Base-by-base conservation (phyloP, 139 green algal genomes). In the Pycnococcus provasolii region DNA sequence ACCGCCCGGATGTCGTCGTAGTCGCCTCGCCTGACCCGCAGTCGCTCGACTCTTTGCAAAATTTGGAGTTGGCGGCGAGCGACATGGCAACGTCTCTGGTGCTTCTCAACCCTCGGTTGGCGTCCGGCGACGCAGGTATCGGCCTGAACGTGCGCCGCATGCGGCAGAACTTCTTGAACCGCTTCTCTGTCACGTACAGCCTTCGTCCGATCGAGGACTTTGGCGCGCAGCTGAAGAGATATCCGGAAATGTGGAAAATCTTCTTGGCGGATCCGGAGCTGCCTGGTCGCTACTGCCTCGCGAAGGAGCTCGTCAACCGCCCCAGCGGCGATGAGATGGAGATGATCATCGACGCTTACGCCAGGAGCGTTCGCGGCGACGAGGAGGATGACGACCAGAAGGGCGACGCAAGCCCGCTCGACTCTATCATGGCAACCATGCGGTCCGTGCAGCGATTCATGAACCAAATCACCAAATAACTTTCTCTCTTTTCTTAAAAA, bases 71-170 rank as follows among this genome's bases (percentile, higher is more conserved):
- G 39, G 37, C 8, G 42, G 58, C 47, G 9, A 65, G 48, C 55
- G 67, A 67, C 5, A 42, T 58, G 63, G 50, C 45, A 13, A 43
- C n/a, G 9, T 50, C 81, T 1, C 42, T 96, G 1, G 80, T 96
- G 59, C 79, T 96, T 54, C 94, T 95, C 72, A 97, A 97, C 78
- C 88, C 90, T 15, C 80, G 90, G 2, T 75, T 97, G 60, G 78
- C 77, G 59, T 87, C 84, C 73, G 90, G 89, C 7, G 92, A 98
- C 55, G 89, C 96, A 45, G 92, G 92, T 2, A 77, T 97, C 41
- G 92, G 92, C 3, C 74, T 98, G 48, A 96, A 91, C 65, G 80
- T 91, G 45, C 81, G 92, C 4, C 61, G 76, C 39, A 60, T 73
- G 55, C 51, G 75, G 37, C 73, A 90, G 13, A 62, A 74, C 8